These are phyloP conservation scores for Martiniozyma abietophila DNA, from an alignment of 805 yeast genomes.

Conservation along the genomic window DNA sequence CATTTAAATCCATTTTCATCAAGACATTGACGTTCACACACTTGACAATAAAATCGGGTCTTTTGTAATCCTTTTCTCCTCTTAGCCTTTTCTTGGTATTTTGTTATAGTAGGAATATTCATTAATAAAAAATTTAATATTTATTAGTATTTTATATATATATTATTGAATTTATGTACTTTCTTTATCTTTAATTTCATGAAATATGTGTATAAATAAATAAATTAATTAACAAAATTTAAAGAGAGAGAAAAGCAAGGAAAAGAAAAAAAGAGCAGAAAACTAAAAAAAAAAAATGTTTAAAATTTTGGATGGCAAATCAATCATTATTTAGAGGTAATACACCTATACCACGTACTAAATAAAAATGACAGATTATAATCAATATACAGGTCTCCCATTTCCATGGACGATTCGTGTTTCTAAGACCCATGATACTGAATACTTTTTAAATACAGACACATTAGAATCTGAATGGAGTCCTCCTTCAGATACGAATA, in stretches of 20 bases:
- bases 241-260: too few relatives aligned
- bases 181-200: too few relatives aligned
- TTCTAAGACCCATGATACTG: constrained; percentile 74
- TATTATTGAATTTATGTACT: too few relatives aligned
- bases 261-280: too few relatives aligned
- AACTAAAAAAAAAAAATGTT: neutral
- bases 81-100: constrained; percentile 39
- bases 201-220: too few relatives aligned
- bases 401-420: constrained; percentile 72
- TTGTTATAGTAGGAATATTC: too few relatives aligned
- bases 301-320: neutral
- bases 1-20: constrained; percentile 94
- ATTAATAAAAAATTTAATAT: too few relatives aligned
- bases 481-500: constrained; percentile 78
- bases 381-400: constrained; percentile 71
- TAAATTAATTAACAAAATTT: too few relatives aligned
- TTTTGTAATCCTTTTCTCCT: constrained; percentile 83
- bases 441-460: constrained; percentile 67
- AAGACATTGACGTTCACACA: constrained; percentile 87
- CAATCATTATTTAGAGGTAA: too few relatives aligned
- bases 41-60: constrained; percentile 80
- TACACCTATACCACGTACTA: too few relatives aligned
- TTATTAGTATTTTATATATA: too few relatives aligned
- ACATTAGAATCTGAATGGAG: constrained; percentile 81
- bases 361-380: too few relatives aligned